These are phyloP conservation scores for Acer yangbiense DNA, from an alignment of 345 rosid species.

Conservation along the genomic window DNA sequence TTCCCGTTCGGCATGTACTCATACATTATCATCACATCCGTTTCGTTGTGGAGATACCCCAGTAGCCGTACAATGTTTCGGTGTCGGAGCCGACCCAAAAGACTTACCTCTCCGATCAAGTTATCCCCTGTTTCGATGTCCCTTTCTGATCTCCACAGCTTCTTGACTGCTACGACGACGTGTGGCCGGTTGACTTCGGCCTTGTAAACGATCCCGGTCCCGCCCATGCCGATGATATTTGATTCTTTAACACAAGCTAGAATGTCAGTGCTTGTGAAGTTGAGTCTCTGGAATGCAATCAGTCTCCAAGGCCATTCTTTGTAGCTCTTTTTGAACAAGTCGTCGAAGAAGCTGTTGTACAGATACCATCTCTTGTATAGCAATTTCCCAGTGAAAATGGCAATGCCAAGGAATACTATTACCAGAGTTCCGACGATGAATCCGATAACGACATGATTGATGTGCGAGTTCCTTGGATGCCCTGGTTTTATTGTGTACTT, in stretches of 20 bases:
- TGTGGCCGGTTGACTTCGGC: constrained; percentile 74
- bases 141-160: constrained; percentile 76
- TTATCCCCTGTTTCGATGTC: constrained; percentile 64
- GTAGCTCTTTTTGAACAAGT: constrained; percentile 54
- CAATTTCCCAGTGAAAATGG: constrained; percentile 57
- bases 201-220: constrained; percentile 88
- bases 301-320: constrained; percentile 95
- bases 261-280: constrained; percentile 74
- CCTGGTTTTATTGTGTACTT: constrained; percentile 24
- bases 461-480: constrained; percentile 39
- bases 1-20: constrained; percentile 90
- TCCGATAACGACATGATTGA: constrained; percentile 57
- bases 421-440: constrained; percentile 50
- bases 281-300: constrained; percentile 76
- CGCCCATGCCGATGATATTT: constrained; percentile 88
- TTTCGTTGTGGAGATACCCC: constrained; percentile 85
- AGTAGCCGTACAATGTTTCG: constrained; percentile 75
- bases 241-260: constrained; percentile 74
- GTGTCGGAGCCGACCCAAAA: constrained; percentile 79
- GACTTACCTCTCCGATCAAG: constrained; percentile 67
- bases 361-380: constrained; percentile 72
- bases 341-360: constrained; percentile 52
- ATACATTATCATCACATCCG: constrained; percentile 71
- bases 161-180: constrained; percentile 76
- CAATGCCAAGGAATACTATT: constrained; percentile 49